Percentiles rank a stretch among this genome's conserved stretches.
These are phyloP conservation scores for Candolleomyces aberdarensis DNA, from an alignment of 768 basidiomycete species.

Conservation along the genomic window DNA sequence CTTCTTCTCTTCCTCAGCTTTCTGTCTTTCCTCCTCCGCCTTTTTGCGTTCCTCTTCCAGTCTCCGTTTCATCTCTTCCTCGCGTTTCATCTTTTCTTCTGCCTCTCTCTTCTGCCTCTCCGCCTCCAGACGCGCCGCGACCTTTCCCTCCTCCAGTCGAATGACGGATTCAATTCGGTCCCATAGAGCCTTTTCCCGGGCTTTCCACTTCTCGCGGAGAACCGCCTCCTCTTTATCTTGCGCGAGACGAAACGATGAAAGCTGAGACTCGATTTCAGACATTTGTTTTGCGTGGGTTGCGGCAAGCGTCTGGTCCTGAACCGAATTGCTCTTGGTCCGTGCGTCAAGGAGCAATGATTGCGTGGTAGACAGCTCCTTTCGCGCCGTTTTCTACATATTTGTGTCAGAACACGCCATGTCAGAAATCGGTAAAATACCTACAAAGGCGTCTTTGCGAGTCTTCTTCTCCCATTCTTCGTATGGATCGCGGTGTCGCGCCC, in stretches of 20 bases:
- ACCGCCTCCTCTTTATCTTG: constrained; percentile 45
- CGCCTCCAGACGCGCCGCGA: constrained; percentile 47
- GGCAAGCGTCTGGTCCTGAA: constrained; percentile 33
- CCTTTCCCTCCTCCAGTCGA: constrained; percentile 58
- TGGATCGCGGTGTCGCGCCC: constrained; percentile 50
- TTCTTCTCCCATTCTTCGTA: constrained; percentile 58
- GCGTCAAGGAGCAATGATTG: constrained; percentile 35
- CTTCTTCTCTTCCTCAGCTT: constrained; percentile 40
- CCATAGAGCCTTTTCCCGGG: constrained; percentile 52
- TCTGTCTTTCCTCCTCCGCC: constrained; percentile 41
- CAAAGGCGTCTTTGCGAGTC: constrained; percentile 49
- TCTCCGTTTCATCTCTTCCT: constrained; percentile 39
- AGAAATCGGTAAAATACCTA: constrained; percentile 23
- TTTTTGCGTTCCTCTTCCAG: constrained; percentile 48
- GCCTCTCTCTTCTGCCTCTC: constrained; percentile 50
- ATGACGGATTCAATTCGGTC: constrained; percentile 63
- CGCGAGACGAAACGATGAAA: constrained; percentile 40
- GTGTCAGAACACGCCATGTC: neutral
- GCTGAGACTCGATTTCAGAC: constrained; percentile 44
- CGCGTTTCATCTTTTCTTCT: constrained; percentile 41
- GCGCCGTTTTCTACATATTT: constrained; percentile 38
- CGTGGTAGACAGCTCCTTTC: constrained; percentile 34
- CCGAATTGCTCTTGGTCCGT: constrained; percentile 40
- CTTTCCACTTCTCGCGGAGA: constrained; percentile 45
- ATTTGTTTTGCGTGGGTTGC: constrained; percentile 47